These are phyloP conservation scores for Aspergillus thermomutatus DNA, from an alignment of 2,329 filamentous ascomycete genomes.

Conservation along the genomic window DNA sequence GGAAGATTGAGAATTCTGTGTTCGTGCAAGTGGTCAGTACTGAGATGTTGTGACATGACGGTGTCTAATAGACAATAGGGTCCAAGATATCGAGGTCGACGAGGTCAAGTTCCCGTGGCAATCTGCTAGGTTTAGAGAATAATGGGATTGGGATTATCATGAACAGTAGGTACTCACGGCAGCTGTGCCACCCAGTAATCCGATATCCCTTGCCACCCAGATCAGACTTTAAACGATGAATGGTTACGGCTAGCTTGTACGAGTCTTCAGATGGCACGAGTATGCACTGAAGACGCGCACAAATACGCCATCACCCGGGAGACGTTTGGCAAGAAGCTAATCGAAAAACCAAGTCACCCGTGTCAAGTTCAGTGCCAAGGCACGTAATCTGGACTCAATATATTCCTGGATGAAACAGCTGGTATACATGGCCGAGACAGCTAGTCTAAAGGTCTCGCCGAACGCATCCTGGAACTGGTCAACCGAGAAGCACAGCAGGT, in stretches of 20 bases:
- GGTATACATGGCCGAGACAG: too few species aligned
- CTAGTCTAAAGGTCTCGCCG: too few species aligned
- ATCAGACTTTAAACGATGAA: constrained; percentile 57
- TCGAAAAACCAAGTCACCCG: constrained; percentile 57
- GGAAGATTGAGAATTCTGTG: too few species aligned
- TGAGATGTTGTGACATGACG: too few species aligned
- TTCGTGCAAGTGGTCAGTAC: too few species aligned
- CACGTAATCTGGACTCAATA: constrained; percentile 53
- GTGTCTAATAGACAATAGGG: too few species aligned
- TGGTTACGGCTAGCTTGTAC: constrained; percentile 56
- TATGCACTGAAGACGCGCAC: constrained; percentile 53
- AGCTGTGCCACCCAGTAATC: too few species aligned
- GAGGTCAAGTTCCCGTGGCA: too few species aligned
- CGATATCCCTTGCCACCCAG: not conserved
- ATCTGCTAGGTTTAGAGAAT: too few species aligned
- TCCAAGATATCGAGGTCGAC: too few species aligned
- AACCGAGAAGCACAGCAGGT: too few species aligned
- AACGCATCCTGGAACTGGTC: too few species aligned
- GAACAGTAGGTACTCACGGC: constrained; percentile 55
- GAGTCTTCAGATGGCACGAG: constrained; percentile 56
- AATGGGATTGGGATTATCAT: constrained; percentile 78
- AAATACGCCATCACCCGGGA: constrained; percentile 51
- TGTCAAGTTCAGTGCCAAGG: constrained; percentile 54
- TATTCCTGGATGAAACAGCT: constrained; percentile 59
- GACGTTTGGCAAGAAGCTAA: constrained; percentile 56